Conservation (phyloP, 2,329 filamentous ascomycete genomes). For the Cladophialophora chaetospira region DNA sequence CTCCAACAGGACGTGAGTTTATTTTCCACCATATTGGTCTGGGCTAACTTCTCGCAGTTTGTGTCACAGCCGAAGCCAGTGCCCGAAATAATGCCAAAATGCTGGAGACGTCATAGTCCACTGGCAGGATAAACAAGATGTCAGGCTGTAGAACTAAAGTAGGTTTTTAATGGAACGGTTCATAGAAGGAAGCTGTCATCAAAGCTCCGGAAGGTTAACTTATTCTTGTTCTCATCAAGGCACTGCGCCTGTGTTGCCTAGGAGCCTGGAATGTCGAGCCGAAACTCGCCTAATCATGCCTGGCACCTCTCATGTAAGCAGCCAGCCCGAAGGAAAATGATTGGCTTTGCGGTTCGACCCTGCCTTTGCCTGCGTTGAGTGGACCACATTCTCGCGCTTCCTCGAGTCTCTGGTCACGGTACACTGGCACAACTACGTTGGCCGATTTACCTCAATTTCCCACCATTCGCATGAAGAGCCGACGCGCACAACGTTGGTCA, state of each 20-base stretch:
- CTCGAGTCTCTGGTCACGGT: neutral
- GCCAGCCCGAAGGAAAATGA: neutral
- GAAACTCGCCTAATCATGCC: constrained; percentile 21
- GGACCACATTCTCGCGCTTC: neutral
- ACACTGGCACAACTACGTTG: neutral
- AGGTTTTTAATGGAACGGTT: no score
- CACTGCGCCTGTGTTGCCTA: neutral
- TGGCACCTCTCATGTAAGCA: constrained; percentile 3
- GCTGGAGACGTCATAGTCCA: constrained; percentile 8
- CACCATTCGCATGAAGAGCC: neutral
- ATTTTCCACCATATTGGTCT: constrained; percentile 48
- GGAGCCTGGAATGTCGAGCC: constrained; percentile 18
- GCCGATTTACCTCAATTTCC: constrained; percentile 4
- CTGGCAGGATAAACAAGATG: neutral
- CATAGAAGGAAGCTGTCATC: no score
- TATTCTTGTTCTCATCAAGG: no score
- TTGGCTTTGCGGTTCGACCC: neutral
- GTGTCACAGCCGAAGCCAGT: constrained; percentile 60
- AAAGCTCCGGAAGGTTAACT: no score
- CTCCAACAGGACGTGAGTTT: constrained; percentile 36
- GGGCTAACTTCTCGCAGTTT: neutral
- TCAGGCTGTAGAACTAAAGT: no score
- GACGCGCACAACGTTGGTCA: constrained; percentile 1
- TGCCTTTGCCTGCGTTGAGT: neutral
- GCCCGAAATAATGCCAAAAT: constrained; percentile 65